A percentile compares a stretch with the other conserved stretches of the same genome.
Conservation (phyloP, 257 asterid genomes). For the Haberlea rhodopensis region DNA sequence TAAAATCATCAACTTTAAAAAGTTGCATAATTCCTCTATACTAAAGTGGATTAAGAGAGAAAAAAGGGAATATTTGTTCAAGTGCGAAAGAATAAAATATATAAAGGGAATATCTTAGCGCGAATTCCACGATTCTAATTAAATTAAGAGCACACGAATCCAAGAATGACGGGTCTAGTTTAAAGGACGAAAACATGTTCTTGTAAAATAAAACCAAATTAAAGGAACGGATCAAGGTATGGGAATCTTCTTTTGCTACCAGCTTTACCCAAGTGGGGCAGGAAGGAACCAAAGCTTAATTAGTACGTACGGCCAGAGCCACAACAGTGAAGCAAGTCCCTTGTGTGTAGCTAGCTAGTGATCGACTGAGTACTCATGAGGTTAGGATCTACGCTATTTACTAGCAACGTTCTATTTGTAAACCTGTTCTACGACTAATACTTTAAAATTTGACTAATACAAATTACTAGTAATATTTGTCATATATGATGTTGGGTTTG, state of each 20-base stretch:
- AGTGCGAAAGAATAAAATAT: conserved; percentile 37
- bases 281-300: conserved; percentile 64
- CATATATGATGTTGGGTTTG: no score
- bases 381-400: no score
- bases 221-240: conserved; percentile 36
- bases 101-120: conserved; percentile 69
- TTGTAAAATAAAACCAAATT: conserved; percentile 40
- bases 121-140: conserved; percentile 55
- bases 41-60: conserved; percentile 34
- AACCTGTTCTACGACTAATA: no score
- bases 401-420: no score
- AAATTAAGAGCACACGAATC: conserved; percentile 46
- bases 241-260: conserved; percentile 88
- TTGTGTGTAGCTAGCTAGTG: no score
- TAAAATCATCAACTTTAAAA: conserved; percentile 53
- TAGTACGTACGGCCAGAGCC: conserved; percentile 3
- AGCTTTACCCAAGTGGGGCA: conserved; percentile 90
- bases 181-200: conserved; percentile 43
- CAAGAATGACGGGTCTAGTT: conserved; percentile 32
- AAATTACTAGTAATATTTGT: no score
- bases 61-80: conserved; percentile 57
- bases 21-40: conserved; percentile 63
- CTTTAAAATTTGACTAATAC: no score
- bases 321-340: not conserved
- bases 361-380: no score